Percentiles rank a stretch among this genome's conserved stretches.
These are phyloP conservation scores for Phylloporus rhodoxanthus DNA, from an alignment of 768 basidiomycete genomes.

Conservation along the genomic window DNA sequence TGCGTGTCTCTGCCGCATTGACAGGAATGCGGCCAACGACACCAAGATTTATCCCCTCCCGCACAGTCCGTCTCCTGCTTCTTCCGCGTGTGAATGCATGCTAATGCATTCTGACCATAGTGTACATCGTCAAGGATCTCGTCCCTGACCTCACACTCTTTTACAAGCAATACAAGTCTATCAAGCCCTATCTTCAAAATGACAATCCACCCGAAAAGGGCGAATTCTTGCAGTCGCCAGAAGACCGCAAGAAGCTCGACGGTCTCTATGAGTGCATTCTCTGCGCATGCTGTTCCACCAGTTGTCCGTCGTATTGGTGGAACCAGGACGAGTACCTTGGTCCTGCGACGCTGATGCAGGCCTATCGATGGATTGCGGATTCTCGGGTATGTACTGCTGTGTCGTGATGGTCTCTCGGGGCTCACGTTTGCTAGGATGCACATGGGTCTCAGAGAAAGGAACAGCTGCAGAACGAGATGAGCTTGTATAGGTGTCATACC, in stretches of 20 bases:
- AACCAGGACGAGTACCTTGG: conserved; percentile 98
- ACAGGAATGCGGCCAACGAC: conserved; percentile 63
- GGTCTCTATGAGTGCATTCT: conserved; percentile 98
- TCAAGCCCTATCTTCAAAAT: conserved; percentile 94
- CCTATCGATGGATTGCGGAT: conserved; percentile 97
- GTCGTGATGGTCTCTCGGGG: not conserved
- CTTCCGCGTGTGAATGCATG: not conserved
- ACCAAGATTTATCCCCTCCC: conserved; percentile 95
- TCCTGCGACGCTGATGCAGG: conserved; percentile 93
- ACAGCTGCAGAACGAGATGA: conserved; percentile 91
- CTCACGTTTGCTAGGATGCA: conserved; percentile 49
- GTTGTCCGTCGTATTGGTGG: conserved; percentile 99
- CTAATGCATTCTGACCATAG: conserved; percentile 34
- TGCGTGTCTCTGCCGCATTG: conserved; percentile 94
- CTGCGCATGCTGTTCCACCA: conserved; percentile 96
- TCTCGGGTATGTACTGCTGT: conserved; percentile 60
- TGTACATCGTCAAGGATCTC: conserved; percentile 99
- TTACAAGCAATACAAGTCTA: conserved; percentile 99
- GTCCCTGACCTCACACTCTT: conserved; percentile 87
- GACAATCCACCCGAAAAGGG: conserved; percentile 80
- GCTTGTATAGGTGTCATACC: conserved; percentile 96
- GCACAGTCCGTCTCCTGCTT: conserved; percentile 63
- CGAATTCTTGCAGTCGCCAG: conserved; percentile 85
- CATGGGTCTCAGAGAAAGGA: conserved; percentile 79
- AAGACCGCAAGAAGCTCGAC: conserved; percentile 91